phyloP scores from a whole-genome alignment of 2,329 filamentous ascomycete species.

The Dryadomyces sulphureus region DNA sequence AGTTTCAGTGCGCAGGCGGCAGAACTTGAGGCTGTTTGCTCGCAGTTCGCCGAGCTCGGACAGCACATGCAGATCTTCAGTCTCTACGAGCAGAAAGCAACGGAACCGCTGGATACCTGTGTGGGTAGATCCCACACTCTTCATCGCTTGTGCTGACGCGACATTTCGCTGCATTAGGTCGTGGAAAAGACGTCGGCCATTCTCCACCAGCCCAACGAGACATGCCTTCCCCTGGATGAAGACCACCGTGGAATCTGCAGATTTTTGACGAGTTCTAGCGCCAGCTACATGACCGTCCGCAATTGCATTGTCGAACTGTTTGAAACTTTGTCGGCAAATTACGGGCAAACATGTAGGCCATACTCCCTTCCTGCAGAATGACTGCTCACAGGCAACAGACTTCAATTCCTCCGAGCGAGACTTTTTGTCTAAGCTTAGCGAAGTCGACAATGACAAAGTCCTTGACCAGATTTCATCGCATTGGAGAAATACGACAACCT shows the following conservation, averaged over 20 bases:
- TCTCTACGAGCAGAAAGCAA: neutral
- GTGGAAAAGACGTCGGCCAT: neutral
- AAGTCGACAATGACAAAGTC: neutral
- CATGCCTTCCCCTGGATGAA: neutral
- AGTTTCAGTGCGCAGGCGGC: neutral
- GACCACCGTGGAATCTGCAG: neutral
- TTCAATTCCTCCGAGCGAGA: neutral
- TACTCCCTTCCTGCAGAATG: too few species aligned
- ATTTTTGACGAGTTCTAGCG: neutral
- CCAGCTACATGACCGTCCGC: neutral
- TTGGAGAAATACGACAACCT: neutral
- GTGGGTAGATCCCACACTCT: neutral
- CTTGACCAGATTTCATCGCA: neutral
- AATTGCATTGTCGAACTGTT: neutral
- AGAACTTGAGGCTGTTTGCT: neutral
- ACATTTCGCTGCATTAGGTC: neutral
- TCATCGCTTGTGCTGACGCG: neutral
- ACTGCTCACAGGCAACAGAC: neutral
- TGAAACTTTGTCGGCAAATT: neutral
- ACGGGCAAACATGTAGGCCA: neutral
- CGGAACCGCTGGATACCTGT: neutral
- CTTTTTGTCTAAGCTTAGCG: neutral
- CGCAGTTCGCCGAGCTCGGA: neutral
- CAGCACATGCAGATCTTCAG: neutral
- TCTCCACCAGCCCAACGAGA: neutral